Evolutionary conservation across 805 yeast genomes (phyloP), one percentile per base, ranked within the genome.

Genomic region (Zygotorulaspora chibaensis): DNA sequence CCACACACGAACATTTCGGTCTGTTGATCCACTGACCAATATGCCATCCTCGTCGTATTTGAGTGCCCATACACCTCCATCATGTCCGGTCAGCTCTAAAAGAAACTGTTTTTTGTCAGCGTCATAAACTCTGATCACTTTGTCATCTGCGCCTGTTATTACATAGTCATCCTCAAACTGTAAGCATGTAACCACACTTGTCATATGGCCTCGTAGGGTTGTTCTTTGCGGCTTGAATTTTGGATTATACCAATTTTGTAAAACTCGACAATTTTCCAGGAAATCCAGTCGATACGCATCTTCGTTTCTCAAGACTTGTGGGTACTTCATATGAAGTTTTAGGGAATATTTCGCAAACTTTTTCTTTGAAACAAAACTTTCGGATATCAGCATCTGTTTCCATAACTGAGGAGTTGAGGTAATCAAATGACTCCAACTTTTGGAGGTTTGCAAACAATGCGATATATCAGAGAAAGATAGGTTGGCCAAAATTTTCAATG

Each of bases 31-130:
- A 48, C 95, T 85, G 1, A 91, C 96, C 37, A 93, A 72, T 3
- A 63, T 60, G 9, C 66, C 67, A 8, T 89, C 87, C 57, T 83
- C 80, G 17, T 87, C 89, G 61, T 89, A 90, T 66, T 91, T 88
- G 62, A 93, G 74, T 1, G 99, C 98, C 99, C 99, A 93, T 4
- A 93, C 99, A 33, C 99, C 99, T 37, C 99, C 99, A 44, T 85
- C 95, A 61, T 93, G 99, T 7, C 96, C 97, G 35, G 75, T 72
- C 36, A 93, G 72, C 5, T 81, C 80, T 35, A 76, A 71, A 8
- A 81, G 58, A 42, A 83, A 71, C 35, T 70, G 68, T 4, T 97
- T 97, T 1, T 85, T 79, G 26, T 73, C 70, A 0, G 96, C 81
- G 53, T 84, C 83, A 65, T 87, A 88, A 8, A 93, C 81, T 52